A percentile compares a stretch with the other conserved stretches of the same genome.
Evolutionary conservation across 257 asterid genomes (phyloP).

Genomic region (Ilex aquifolium): DNA sequence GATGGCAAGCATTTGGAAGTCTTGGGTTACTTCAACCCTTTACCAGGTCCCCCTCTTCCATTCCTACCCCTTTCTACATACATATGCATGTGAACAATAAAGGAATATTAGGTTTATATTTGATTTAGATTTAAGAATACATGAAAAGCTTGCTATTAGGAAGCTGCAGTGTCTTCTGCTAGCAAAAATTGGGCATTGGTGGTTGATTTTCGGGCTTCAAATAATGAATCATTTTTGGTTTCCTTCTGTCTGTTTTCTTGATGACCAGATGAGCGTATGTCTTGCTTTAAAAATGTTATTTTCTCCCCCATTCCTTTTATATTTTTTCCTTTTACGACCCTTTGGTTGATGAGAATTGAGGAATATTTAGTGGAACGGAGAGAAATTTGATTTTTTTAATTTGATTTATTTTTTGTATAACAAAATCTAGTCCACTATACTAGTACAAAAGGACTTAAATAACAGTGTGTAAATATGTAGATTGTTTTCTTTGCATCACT

Average conservation of each 20-base stretch:
- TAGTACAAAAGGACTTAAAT: too few species aligned
- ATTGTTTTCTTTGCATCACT: not conserved
- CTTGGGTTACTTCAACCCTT: conserved; percentile 87
- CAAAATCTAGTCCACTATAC: too few species aligned
- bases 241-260: too few species aligned
- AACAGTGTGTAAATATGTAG: not conserved
- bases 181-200: too few species aligned
- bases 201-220: too few species aligned
- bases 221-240: too few species aligned
- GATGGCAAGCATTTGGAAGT: conserved; percentile 98
- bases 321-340: not conserved
- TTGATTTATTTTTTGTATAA: too few species aligned
- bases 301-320: not conserved
- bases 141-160: not conserved
- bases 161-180: not conserved
- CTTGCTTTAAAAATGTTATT: too few species aligned
- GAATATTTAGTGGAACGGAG: not conserved
- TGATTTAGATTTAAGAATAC: not conserved
- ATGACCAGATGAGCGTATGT: too few species aligned
- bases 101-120: not conserved
- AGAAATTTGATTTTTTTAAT: not conserved
- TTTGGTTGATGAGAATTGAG: too few species aligned
- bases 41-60: conserved; percentile 52
- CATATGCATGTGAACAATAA: not conserved
- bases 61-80: not conserved